Conservation (phyloP, 2,329 filamentous ascomycete species). For the Ophiostoma triangulosporum region DNA sequence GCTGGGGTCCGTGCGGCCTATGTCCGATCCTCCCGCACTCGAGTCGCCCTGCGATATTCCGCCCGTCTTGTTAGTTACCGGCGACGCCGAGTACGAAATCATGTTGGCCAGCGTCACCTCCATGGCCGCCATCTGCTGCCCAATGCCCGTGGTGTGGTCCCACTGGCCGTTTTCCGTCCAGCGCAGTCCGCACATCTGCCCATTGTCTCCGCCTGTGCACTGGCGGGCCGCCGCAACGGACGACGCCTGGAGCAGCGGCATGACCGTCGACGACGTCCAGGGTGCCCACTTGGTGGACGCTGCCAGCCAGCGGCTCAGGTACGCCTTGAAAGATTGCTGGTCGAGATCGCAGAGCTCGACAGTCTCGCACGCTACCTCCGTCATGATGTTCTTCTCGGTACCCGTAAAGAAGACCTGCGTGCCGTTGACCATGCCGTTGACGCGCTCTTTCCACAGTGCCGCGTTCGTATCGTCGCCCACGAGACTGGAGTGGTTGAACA, state of each 20-base stretch:
- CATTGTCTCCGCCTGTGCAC: constrained; percentile 43
- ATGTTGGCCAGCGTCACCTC: constrained; percentile 51
- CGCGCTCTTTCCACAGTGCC: constrained; percentile 40
- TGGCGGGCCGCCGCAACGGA: constrained; percentile 43
- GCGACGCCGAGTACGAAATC: constrained; percentile 29
- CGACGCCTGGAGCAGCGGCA: constrained; percentile 39
- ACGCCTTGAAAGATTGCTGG: constrained; percentile 51
- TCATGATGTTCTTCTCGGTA: constrained; percentile 42
- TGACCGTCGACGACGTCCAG: constrained; percentile 38
- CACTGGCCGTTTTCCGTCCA: constrained; percentile 35
- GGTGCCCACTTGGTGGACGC: constrained; percentile 50
- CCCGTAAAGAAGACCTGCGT: constrained; percentile 41
- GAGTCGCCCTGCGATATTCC: constrained; percentile 37
- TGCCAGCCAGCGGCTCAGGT: constrained; percentile 47
- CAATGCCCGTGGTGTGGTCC: constrained; percentile 48
- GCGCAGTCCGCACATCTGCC: constrained; percentile 44
- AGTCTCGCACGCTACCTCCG: constrained; percentile 51
- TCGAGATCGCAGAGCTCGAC: constrained; percentile 47
- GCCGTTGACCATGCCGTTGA: constrained; percentile 42
- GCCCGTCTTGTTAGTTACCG: constrained; percentile 29
- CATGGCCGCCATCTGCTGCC: constrained; percentile 58
- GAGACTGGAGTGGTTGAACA: constrained; percentile 48
- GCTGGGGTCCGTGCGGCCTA: constrained; percentile 1
- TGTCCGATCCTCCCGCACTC: constrained; percentile 19
- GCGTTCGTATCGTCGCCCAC: constrained; percentile 15